phyloP scores from a whole-genome alignment of 192 early-diverging fungal species.

The Phycomyces blakesleeanus region DNA sequence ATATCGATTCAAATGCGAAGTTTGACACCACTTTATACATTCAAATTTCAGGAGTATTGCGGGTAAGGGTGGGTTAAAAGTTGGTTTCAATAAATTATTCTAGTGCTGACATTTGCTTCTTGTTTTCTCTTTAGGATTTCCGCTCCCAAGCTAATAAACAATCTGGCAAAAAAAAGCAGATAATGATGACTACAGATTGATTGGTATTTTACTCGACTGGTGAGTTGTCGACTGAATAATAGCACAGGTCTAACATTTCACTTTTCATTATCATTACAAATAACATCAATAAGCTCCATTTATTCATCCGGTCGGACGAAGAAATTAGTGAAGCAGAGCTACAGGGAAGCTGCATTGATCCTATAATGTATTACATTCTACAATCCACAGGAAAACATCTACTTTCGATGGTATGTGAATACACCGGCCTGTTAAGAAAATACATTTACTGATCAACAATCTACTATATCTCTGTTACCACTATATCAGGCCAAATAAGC shows the following conservation, averaged over 20 bases:
- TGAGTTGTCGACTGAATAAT: neutral
- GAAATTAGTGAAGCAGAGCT: conserved; percentile 5
- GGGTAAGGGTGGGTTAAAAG: neutral
- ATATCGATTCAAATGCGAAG: conserved; percentile 1
- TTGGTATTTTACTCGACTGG: conserved; percentile 3
- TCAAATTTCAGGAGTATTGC: conserved; percentile 1
- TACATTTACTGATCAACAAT: neutral
- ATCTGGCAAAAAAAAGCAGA: neutral
- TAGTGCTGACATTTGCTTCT: neutral
- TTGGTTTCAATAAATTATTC: neutral
- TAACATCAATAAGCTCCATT: neutral
- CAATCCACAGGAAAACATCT: conserved; percentile 5
- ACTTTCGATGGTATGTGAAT: conserved; percentile 11
- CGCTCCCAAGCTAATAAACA: neutral
- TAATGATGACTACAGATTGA: neutral
- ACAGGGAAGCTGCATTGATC: neutral
- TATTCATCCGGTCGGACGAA: neutral
- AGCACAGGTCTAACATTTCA: neutral
- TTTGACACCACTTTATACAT: conserved; percentile 5
- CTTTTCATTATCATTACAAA: neutral
- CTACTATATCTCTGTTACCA: conserved; percentile 3
- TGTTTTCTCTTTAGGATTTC: conserved; percentile 9
- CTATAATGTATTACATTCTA: neutral
- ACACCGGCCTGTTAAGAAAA: conserved; percentile 6
- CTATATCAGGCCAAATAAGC: conserved; percentile 9